Evolutionary conservation across 106 monocot genomes (phyloP).

Genomic region (Alisma plantagoaquatica): DNA sequence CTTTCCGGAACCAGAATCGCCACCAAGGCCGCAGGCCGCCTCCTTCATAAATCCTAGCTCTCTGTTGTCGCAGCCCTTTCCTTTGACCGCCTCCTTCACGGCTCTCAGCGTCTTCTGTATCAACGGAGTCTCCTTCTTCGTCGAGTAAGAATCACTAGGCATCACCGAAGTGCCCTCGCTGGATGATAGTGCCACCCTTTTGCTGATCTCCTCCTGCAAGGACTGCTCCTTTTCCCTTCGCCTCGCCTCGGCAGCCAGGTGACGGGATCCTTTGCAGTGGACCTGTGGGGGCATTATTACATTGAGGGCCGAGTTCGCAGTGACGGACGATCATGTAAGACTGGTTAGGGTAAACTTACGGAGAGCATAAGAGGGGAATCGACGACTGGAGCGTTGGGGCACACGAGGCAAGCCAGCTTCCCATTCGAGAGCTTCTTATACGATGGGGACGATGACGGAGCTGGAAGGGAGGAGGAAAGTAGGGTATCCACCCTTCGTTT

Average conservation of each 20-base stretch:
- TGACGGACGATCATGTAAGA: not conserved
- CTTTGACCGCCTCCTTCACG: no score
- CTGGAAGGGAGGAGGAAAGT: conserved; percentile 12
- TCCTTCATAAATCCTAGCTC: no score
- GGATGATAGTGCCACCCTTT: conserved; percentile 50
- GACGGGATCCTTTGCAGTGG: conserved; percentile 63
- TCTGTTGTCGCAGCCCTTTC: not conserved
- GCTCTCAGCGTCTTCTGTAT: no score
- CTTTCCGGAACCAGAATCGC: not conserved
- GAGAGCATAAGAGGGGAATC: conserved; percentile 58
- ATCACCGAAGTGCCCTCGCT: no score
- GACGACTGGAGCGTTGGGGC: conserved; percentile 54
- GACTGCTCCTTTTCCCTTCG: conserved; percentile 33
- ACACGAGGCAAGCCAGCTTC: conserved; percentile 58
- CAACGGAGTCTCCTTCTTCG: no score
- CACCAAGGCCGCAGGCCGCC: not conserved
- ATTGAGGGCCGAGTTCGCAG: not conserved
- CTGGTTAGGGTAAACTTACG: conserved; percentile 13
- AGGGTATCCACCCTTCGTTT: conserved; percentile 64
- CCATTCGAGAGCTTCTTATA: conserved; percentile 63
- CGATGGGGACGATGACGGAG: conserved; percentile 8
- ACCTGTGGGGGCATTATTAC: conserved; percentile 20
- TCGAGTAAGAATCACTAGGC: no score
- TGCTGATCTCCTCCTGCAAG: conserved; percentile 27
- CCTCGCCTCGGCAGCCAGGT: conserved; percentile 42